Evolutionary conservation across 306 rosid species (phyloP).

Genomic region (Malus orientalis): DNA sequence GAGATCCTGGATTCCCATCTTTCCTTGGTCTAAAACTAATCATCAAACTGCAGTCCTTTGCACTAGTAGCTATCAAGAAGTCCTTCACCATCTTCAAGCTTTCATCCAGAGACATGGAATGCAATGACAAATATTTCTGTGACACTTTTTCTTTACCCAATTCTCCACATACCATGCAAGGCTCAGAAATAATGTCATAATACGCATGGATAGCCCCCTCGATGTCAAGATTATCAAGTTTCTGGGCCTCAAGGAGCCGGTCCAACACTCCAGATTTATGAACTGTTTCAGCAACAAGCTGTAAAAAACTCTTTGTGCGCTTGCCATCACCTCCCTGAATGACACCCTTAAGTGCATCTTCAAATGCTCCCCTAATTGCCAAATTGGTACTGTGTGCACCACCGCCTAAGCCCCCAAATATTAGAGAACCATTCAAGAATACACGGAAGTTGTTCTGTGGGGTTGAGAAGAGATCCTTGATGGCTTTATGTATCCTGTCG

Average conservation of each 20-base stretch:
- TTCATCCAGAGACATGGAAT: slow-evolving; percentile 68
- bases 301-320: slow-evolving; percentile 48
- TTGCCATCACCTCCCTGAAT: slow-evolving; percentile 49
- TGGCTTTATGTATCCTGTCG: slow-evolving; percentile 70
- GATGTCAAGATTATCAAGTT: slow-evolving; percentile 75
- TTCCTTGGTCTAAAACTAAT: slow-evolving; percentile 62
- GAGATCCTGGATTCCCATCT: slow-evolving; percentile 38
- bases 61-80: slow-evolving; percentile 76
- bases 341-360: slow-evolving; percentile 64
- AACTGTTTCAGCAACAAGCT: slow-evolving; percentile 64
- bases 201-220: slow-evolving; percentile 93
- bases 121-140: slow-evolving; percentile 48
- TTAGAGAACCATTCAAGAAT: slow-evolving; percentile 72
- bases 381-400: slow-evolving; percentile 50
- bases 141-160: slow-evolving; percentile 37
- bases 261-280: slow-evolving; percentile 56
- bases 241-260: slow-evolving; percentile 72
- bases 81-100: slow-evolving; percentile 69
- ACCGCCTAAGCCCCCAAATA: slow-evolving; percentile 83
- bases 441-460: slow-evolving; percentile 96
- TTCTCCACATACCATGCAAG: slow-evolving; percentile 59
- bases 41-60: slow-evolving; percentile 92
- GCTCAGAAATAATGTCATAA: slow-evolving; percentile 60
- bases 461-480: slow-evolving; percentile 65
- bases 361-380: slow-evolving; percentile 56